Evolutionary conservation across 164 flowering plant species (phyloP), one percentile per base, ranked within the genome.

Genomic region (Santalum album): DNA sequence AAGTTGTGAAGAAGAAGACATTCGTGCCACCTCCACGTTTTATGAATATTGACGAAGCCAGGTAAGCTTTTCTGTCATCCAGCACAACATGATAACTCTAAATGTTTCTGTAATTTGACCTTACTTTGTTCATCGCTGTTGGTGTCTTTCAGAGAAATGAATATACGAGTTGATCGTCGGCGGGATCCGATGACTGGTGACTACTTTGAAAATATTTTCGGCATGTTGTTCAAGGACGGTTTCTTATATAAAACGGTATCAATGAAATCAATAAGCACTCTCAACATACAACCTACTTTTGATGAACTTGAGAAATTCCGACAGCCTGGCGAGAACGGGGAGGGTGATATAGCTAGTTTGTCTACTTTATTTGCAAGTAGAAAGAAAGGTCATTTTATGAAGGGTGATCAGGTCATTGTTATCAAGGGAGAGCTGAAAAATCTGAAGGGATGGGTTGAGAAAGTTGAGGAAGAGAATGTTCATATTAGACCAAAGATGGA

Each of bases 291-390:
- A 23, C 96, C 96, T 22, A 80, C 83, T 47, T 89, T 92, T 71
- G 99, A 89, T 69, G 96, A 92, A 67, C 87, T 92, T 44, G 95
- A 89, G 76, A 92, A 89, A 53, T 89, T 92, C 46, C 80, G 82
- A 49, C 75, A 75, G 36, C 87, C 95, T 55, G 76, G 80, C 26
- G 91, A 88, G 66, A 72, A 75, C 67, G 86, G 80, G 38, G 95
- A 84, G 53, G 81, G 82, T 55, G 95, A 89, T 63, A 64, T 77
- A 25, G 72, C 75, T 40, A 69, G 80, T 72, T 56, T 89, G 48
- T 77, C 96, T 52, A 79, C 90, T 15, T 71, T 92, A 57, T 86
- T 92, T 72, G 84, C 87, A 39, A 84, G 81, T 59, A 83, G 96
- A 68, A 89, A 83, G 69, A 92, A 89, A 68, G 91, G 96, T 17